These are phyloP conservation scores for Tinospora cordifolia DNA, from an alignment of 164 flowering plant genomes.

Conservation along the genomic window DNA sequence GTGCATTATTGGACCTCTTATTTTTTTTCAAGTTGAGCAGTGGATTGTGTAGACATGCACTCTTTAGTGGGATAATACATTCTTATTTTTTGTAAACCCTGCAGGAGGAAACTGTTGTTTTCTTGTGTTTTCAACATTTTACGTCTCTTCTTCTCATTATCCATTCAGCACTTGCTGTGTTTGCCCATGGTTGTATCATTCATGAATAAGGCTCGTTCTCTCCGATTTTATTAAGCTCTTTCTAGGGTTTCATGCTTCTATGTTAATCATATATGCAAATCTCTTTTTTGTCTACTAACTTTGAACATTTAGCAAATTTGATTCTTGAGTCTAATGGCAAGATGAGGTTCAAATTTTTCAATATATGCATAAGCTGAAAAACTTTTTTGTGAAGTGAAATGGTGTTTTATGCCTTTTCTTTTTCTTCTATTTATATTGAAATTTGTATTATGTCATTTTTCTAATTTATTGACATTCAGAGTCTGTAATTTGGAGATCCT, in stretches of 20 bases:
- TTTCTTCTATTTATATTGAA: not conserved
- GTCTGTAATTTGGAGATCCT: not conserved
- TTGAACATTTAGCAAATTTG: not conserved
- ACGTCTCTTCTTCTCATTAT: not conserved
- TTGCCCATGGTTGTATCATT: not conserved
- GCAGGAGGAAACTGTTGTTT: not conserved
- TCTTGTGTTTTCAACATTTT: not conserved
- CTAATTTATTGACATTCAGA: not conserved
- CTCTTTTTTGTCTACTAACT: not conserved
- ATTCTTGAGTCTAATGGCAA: not conserved
- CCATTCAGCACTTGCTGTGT: not conserved
- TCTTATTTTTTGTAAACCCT: not conserved
- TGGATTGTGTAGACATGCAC: not conserved
- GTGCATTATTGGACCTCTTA: not conserved
- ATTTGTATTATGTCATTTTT: not conserved
- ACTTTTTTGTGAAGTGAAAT: not conserved
- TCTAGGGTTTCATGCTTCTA: not conserved
- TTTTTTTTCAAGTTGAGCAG: not conserved
- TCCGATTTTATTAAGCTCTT: not conserved
- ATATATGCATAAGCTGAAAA: not conserved
- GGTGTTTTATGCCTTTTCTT: not conserved
- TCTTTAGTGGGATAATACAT: not conserved
- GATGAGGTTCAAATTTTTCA: not conserved
- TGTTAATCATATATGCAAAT: not conserved
- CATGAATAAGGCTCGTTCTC: not conserved